Conservation (phyloP, 176 grass and related monocot genomes). For the Cymbopogon citratus region DNA sequence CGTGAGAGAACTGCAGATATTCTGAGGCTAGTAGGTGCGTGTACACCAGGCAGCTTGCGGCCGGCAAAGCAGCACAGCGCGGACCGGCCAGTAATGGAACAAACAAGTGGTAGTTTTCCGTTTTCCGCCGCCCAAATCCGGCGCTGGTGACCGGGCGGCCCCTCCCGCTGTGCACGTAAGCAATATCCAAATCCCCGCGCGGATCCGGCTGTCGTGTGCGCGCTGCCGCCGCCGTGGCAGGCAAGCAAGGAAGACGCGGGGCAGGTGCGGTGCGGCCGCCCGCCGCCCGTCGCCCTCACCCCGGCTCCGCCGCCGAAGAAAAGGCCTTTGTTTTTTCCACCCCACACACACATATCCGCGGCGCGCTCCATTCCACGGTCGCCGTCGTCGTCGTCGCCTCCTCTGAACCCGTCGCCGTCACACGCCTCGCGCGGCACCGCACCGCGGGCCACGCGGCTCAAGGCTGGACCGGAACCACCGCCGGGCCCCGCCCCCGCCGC, state of each 20-base stretch:
- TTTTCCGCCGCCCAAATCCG: conserved; percentile 5
- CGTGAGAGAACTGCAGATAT: background rate
- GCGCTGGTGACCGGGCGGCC: background rate
- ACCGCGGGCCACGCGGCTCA: conserved; percentile 40
- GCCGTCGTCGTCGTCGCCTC: too few species aligned
- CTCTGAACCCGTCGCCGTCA: conserved; percentile 5
- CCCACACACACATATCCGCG: background rate
- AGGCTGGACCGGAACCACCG: background rate
- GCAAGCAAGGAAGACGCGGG: conserved; percentile 34
- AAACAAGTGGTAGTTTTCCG: background rate
- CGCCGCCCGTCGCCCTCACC: background rate
- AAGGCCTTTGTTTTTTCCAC: background rate
- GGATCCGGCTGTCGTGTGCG: background rate
- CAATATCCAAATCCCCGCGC: conserved; percentile 2
- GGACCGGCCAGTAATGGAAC: too few species aligned
- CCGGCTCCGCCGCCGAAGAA: background rate
- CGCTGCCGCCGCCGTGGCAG: conserved; percentile 32
- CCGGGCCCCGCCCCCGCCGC: background rate
- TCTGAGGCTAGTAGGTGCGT: background rate
- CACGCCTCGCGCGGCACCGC: conserved; percentile 4
- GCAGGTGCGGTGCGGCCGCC: conserved; percentile 2
- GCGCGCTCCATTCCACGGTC: background rate
- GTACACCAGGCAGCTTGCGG: background rate
- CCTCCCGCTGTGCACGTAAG: background rate
- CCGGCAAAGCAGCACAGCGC: background rate